Evolutionary conservation across 768 basidiomycete species (phyloP), one percentile per base, ranked within the genome.

Genomic region (Leccinum aurantiacum): DNA sequence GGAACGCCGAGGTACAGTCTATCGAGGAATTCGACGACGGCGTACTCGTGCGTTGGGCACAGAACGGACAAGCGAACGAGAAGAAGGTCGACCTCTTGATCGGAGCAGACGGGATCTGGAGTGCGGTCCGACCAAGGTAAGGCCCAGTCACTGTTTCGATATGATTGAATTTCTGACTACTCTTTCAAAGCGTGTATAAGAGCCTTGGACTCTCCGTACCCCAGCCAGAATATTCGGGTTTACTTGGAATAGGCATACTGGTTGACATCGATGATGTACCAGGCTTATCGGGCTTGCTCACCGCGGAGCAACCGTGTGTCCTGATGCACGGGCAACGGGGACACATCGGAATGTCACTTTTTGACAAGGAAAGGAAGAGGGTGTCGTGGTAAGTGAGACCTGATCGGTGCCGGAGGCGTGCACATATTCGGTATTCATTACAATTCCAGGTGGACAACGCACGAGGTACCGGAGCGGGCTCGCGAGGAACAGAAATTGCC

Each of bases 61-160:
- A 72, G 61, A 51, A 58, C 7, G 71, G 63, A 41, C 27, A 51
- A 17, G 8, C 14, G 13, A 57, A 70, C 44, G 61, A 70, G 56
- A 69, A 59, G 60, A 69, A 65, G 60, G 71, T 58, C n/a, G 73
- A 74, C 57, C 69, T 73, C 15, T 54, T 73, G 46, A 60, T 72
- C 19, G 72, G 71, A 38, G 72, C 71, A 35, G 72, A 74, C 27
- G 69, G 71, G 4, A 71, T 74, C 17, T 74, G 72, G 73, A 71
- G 72, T 29, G 61, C 52, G 9, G 71, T 68, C 17, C 66, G 69
- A 41, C 50, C 66, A 27, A 71, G 61, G 71, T 69, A 58, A 58
- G 14, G 19, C 27, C 27, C 7, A 25, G 6, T 22, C 44, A 46
- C 48, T 52, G 29, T 25, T 47, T 35, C 10, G 5, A 15, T 8